Evolutionary conservation across 305 asterid species (phyloP).

Genomic region (Fraxinus paxiana): DNA sequence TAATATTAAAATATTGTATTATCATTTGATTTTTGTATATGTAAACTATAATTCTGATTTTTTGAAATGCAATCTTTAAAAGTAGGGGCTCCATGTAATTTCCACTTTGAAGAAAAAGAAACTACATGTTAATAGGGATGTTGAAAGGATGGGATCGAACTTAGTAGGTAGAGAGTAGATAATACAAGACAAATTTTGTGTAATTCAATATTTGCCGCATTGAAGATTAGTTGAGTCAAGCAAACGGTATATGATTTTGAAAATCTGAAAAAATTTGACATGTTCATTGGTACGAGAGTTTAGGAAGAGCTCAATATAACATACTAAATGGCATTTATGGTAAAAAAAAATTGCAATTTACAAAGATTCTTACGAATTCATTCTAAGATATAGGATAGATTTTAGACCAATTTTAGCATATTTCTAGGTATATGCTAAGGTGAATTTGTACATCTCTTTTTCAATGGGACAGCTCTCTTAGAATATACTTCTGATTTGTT

Average conservation of each 20-base stretch:
- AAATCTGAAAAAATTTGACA: neutral
- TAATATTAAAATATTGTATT: no score
- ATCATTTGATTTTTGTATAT: no score
- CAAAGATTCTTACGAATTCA: neutral
- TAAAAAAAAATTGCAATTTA: neutral
- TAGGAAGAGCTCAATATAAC: neutral
- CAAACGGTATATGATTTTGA: neutral
- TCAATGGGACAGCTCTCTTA: neutral
- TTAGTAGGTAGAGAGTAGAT: neutral
- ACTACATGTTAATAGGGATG: neutral
- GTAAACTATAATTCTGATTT: no score
- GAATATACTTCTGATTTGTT: neutral
- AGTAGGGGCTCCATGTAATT: no score
- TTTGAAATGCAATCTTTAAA: no score
- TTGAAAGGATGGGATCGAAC: neutral
- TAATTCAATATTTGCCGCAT: neutral
- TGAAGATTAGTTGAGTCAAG: neutral
- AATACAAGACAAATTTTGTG: neutral
- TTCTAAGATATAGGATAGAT: neutral
- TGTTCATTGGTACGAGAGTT: neutral
- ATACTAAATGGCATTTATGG: neutral
- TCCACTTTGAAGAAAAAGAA: neutral
- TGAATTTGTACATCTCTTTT: neutral
- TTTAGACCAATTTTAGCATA: constrained; percentile 10
- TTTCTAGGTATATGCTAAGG: neutral